Base-by-base conservation (phyloP, 306 rosid species). In the Astragalus membranaceus region DNA sequence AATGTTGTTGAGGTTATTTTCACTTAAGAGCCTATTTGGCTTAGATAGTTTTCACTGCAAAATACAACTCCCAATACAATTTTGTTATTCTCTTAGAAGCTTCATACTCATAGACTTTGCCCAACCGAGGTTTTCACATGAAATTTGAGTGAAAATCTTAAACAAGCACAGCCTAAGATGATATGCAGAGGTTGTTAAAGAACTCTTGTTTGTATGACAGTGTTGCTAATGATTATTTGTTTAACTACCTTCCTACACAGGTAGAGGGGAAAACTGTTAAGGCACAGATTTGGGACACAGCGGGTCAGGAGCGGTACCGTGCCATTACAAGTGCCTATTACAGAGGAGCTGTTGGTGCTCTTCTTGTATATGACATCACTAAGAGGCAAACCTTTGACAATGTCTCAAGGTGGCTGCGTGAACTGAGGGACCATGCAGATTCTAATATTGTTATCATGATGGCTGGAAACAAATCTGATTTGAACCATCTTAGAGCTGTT, bases 271-370 rank as follows among this genome's bases (percentile, higher is more conserved):
- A 94, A 79, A 90, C 98, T 10, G 97, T 94, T 11, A 94, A 94
- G 83, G 97, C 98, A 59, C 98, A 94, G 78, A 94, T 94, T 72
- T 94, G 98, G 98, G 98, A 94, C 66, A 94, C 98, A 12, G 99
- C 99, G 13, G 99, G 97, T 57, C 99, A 94, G 86, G 99, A 94
- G 85, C 89, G 99, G 58, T 94, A 94, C 79, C 97, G 99, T 5
- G 99, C 99, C 14, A 90, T 94, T 53, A 94, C 97, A 54, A 88
- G 99, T 80, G 97, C 99, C 51, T 94, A 94, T 74, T 94, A 94
- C 48, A 94, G 99, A 82, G 99, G 99, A 46, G 99, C 97, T 65
- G 97, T 94, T 53, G 99, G 97, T 72, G 97, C 99, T 37, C 85
- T 94, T 26, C 97, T 94, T 57, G 96, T 94, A 36, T 94, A 87